Conservation (phyloP, 129 eudicot species). For the Ambrosia trifida region DNA sequence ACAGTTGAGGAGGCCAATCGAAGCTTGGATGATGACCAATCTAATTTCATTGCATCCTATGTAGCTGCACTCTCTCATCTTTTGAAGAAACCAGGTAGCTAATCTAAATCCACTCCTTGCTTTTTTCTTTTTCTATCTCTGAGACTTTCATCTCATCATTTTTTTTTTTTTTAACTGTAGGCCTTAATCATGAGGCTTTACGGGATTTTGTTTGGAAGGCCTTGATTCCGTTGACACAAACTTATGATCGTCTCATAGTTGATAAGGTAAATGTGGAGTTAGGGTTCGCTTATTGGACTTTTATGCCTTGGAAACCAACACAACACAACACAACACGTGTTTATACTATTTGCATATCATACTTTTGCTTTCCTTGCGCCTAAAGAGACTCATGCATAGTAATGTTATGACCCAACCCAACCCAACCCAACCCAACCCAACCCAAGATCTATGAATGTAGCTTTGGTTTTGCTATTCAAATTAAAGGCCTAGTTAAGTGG, state of each 20-base stretch:
- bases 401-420: too few relatives aligned
- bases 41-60: constrained; percentile 51
- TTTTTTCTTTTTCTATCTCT: neutral
- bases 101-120: neutral
- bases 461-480: too few relatives aligned
- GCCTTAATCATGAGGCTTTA: constrained; percentile 34
- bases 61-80: constrained; percentile 75
- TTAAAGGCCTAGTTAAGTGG: too few relatives aligned
- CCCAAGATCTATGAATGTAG: too few relatives aligned
- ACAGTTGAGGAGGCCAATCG: neutral
- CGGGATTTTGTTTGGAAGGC: constrained; percentile 53
- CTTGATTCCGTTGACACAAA: constrained; percentile 53
- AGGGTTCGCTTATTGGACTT: too few relatives aligned
- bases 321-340: too few relatives aligned
- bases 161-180: constrained; percentile 38
- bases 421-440: too few relatives aligned
- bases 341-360: too few relatives aligned
- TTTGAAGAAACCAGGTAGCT: constrained; percentile 71
- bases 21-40: constrained; percentile 42
- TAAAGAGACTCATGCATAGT: too few relatives aligned
- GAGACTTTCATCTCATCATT: neutral
- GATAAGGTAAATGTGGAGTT: constrained; percentile 49
- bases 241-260: constrained; percentile 46
- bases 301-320: too few relatives aligned
- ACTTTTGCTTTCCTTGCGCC: too few relatives aligned